Evolutionary conservation across 345 rosid genomes (phyloP).

Genomic region (Populus nigra): DNA sequence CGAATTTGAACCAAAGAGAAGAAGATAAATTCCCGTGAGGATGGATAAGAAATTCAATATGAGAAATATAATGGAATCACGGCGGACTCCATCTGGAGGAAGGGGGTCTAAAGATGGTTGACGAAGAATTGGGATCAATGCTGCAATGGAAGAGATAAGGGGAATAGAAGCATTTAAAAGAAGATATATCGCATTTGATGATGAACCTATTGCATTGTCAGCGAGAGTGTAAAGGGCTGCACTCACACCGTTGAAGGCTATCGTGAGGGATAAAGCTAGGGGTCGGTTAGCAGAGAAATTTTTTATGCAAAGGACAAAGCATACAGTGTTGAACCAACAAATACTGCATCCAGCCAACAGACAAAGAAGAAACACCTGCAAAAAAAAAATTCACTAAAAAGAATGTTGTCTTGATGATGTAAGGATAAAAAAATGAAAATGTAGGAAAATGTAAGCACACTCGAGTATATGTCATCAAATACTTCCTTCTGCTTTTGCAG

Average conservation of each 20-base stretch:
- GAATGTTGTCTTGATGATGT: not conserved
- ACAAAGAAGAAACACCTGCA: slow-evolving; percentile 81
- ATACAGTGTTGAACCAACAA: slow-evolving; percentile 98
- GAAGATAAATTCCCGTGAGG: slow-evolving; percentile 76
- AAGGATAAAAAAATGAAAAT: not conserved
- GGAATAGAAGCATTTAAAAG: slow-evolving; percentile 74
- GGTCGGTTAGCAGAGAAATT: slow-evolving; percentile 77
- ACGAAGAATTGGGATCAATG: slow-evolving; percentile 74
- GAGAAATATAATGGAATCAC: slow-evolving; percentile 70
- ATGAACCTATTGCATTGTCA: slow-evolving; percentile 59
- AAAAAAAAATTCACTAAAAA: not conserved
- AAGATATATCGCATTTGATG: slow-evolving; percentile 60
- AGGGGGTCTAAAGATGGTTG: slow-evolving; percentile 80
- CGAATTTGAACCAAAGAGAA: slow-evolving; percentile 50
- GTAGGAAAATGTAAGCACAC: not conserved
- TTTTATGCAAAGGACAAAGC: slow-evolving; percentile 81
- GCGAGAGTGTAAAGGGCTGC: slow-evolving; percentile 85
- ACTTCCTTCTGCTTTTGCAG: not conserved
- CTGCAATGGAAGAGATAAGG: slow-evolving; percentile 53
- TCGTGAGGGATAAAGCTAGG: slow-evolving; percentile 83
- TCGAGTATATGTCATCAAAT: not conserved
- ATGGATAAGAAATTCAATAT: slow-evolving; percentile 66
- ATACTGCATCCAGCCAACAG: slow-evolving; percentile 85
- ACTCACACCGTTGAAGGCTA: slow-evolving; percentile 90
- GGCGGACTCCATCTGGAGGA: slow-evolving; percentile 59